Evolutionary conservation across 306 rosid species (phyloP).

Genomic region (Leucaena leucocephala): DNA sequence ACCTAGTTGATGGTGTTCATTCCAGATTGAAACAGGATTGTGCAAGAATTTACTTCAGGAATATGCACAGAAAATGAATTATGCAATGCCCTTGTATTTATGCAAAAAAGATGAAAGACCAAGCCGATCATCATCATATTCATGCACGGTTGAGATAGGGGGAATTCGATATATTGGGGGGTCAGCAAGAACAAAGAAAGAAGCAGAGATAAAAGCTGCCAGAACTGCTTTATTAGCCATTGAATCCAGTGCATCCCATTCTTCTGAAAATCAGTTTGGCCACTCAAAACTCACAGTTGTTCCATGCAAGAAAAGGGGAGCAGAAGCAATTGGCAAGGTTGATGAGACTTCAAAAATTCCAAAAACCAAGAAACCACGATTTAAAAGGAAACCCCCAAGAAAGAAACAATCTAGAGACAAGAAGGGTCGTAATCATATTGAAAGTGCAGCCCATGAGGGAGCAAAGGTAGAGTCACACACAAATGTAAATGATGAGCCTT

Average conservation of each 20-base stretch:
- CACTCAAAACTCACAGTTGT: slow-evolving; percentile 68
- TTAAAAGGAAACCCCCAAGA: slow-evolving; percentile 52
- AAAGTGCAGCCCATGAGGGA: slow-evolving; percentile 18
- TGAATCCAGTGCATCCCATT: slow-evolving; percentile 56
- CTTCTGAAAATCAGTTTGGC: slow-evolving; percentile 47
- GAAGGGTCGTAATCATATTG: slow-evolving; percentile 28
- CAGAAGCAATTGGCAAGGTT: slow-evolving; percentile 34
- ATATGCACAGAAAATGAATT: slow-evolving; percentile 97
- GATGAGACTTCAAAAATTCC: slow-evolving; percentile 48
- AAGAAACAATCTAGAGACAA: slow-evolving; percentile 41
- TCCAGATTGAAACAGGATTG: slow-evolving; percentile 91
- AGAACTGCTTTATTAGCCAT: slow-evolving; percentile 93
- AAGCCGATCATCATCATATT: slow-evolving; percentile 51
- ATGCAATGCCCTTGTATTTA: slow-evolving; percentile 78
- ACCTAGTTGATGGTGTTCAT: slow-evolving; percentile 35
- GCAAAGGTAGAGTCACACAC: slow-evolving; percentile 24
- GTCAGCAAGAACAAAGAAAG: slow-evolving; percentile 81
- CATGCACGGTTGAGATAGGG: slow-evolving; percentile 87
- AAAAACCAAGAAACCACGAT: slow-evolving; percentile 59
- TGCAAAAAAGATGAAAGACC: slow-evolving; percentile 68
- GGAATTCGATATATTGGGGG: slow-evolving; percentile 88
- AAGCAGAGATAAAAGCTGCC: slow-evolving; percentile 96
- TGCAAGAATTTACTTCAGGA: slow-evolving; percentile 99
- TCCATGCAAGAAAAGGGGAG: slow-evolving; percentile 61
- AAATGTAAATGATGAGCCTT: slow-evolving; percentile 27